Base-by-base conservation (phyloP, 2,329 filamentous ascomycete genomes). In the Microdochium bolleyi region DNA sequence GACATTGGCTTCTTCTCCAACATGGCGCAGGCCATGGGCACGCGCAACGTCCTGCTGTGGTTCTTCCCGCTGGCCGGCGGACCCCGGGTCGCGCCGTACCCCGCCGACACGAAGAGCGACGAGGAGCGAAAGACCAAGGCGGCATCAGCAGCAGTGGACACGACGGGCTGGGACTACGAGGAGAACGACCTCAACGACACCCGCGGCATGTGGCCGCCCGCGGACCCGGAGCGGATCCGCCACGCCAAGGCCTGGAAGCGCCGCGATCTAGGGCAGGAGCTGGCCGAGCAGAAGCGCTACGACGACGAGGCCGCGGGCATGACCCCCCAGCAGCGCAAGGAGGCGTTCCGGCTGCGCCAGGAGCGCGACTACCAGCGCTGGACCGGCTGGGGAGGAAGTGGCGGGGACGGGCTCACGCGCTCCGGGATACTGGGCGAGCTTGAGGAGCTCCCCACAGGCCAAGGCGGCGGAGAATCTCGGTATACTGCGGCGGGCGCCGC, bases 1-100 rank as follows among this genome's bases (percentile, higher is more conserved):
- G 89, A 95, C 62, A 70, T 92, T 48, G 88, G 87, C 50, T 73
- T 94, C 60, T 90, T 82, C 71, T 66, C 72, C 34, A 95, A 95
- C 66, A 76, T 92, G 64, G 76, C 78, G 16, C 84, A 89, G 63
- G 86, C 84, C 16, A 92, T 94, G 86, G 87, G 88, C 3, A 84
- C 81, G 0, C 58, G 64, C 8, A 90, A 89, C 62, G 61, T 80
- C 0, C 57, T 90, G 0, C 64, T 77, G 7, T 94, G 89, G 89
- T 70, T 89, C 53, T 79, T 82, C 58, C 89, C 89, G 0, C 75
- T 91, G 41, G 76, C 83, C 2, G 73, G 75, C 32, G 73, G 68
- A 19, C 82, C 78, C 1, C 58, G 50, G 7, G 61, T 80, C 25
- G 66, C 69, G 14, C 63, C 66, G 51, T 55, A 70, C 48, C 50